Evolutionary conservation across 1,139 yeast genomes (phyloP).

Genomic region (Entelexis paramagnoliae): DNA sequence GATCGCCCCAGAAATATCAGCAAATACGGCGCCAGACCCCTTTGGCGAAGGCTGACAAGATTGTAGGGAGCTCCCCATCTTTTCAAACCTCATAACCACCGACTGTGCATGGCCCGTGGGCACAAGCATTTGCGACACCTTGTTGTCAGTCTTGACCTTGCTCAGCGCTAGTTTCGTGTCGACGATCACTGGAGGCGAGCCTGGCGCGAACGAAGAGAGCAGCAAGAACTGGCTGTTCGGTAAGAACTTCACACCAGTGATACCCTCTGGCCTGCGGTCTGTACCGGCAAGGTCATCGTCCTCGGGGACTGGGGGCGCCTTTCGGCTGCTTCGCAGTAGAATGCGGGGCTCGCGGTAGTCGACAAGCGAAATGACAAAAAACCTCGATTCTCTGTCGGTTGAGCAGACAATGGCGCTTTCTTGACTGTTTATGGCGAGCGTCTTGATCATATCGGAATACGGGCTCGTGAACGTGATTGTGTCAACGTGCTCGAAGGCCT

Average conservation of each 20-base stretch:
- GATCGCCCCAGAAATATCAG: constrained; percentile 67
- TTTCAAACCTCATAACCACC: constrained; percentile 52
- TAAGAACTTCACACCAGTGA: constrained; percentile 69
- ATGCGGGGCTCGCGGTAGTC: constrained; percentile 60
- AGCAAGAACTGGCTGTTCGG: constrained; percentile 47
- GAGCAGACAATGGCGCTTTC: constrained; percentile 66
- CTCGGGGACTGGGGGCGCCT: constrained; percentile 23
- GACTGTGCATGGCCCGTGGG: constrained; percentile 34
- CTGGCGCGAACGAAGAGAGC: constrained; percentile 50
- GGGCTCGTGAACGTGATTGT: constrained; percentile 53
- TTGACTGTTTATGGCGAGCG: constrained; percentile 58
- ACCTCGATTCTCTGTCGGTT: constrained; percentile 74
- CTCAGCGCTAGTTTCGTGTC: constrained; percentile 25
- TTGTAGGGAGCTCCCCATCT: constrained; percentile 74
- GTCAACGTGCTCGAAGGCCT: constrained; percentile 19
- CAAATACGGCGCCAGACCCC: constrained; percentile 72
- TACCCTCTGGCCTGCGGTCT: constrained; percentile 66
- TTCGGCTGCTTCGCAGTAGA: constrained; percentile 51
- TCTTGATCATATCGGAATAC: constrained; percentile 71
- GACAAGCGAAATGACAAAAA: constrained; percentile 60
- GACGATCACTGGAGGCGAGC: constrained; percentile 48
- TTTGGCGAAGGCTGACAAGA: constrained; percentile 68
- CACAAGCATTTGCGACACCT: constrained; percentile 32
- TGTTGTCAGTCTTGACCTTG: constrained; percentile 1
- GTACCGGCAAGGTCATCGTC: constrained; percentile 40